phyloP scores from a whole-genome alignment of 176 grass and related monocot genomes.

The Saccharum spontaneum region DNA sequence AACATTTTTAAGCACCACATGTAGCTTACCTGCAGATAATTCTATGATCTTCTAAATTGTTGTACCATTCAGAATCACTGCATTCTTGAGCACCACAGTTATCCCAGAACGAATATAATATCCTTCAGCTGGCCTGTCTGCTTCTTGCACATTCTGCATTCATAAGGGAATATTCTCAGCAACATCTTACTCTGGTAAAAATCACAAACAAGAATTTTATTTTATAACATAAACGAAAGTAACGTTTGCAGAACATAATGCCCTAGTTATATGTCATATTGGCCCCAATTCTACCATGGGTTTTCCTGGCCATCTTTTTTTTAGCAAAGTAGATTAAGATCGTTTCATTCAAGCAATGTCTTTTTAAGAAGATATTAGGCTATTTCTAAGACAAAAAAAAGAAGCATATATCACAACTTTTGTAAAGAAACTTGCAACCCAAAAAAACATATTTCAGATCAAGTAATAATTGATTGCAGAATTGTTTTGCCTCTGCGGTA shows the following conservation, averaged over 20 bases:
- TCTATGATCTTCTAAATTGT: constrained; percentile 50
- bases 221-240: background rate
- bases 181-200: background rate
- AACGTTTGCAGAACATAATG: background rate
- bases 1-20: background rate
- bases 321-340: background rate
- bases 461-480: background rate
- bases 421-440: background rate
- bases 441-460: constrained; percentile 16
- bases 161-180: constrained; percentile 1
- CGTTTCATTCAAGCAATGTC: background rate
- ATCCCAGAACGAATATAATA: constrained; percentile 86
- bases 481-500: background rate
- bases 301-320: background rate
- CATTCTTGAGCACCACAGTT: constrained; percentile 73
- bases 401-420: background rate
- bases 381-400: background rate
- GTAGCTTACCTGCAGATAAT: constrained; percentile 23
- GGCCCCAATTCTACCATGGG: background rate
- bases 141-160: constrained; percentile 74
- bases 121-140: constrained; percentile 53
- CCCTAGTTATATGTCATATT: background rate
- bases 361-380: background rate
- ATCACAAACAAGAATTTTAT: background rate
- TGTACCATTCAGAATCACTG: constrained; percentile 60